phyloP scores from a whole-genome alignment of 495 filamentous ascomycete genomes.

The Evansstolkia leycettana region DNA sequence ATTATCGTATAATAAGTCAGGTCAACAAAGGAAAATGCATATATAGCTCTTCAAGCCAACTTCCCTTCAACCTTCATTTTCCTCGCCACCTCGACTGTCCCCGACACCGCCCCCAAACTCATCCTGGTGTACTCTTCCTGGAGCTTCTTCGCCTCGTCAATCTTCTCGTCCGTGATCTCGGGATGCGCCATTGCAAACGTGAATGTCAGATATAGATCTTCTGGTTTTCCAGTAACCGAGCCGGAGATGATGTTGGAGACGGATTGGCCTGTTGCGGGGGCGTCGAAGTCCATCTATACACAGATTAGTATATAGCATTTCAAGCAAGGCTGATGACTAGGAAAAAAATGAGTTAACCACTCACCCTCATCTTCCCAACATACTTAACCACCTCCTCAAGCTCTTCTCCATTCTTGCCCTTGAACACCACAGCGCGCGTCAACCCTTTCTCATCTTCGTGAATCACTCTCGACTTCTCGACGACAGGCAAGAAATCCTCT shows the following conservation, averaged over 20 bases:
- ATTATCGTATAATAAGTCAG: background rate
- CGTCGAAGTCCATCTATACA: slow-evolving; percentile 8
- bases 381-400: slow-evolving; percentile 2
- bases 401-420: slow-evolving; percentile 11
- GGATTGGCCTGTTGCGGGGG: slow-evolving; percentile 4
- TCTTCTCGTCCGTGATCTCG: slow-evolving; percentile 4
- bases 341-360: too few relatives aligned
- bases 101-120: background rate
- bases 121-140: background rate
- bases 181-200: slow-evolving; percentile 28
- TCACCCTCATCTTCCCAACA: background rate
- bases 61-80: background rate
- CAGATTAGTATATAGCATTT: background rate
- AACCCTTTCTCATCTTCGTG: background rate
- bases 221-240: slow-evolving; percentile 15
- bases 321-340: too few relatives aligned
- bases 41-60: background rate
- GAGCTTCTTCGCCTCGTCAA: slow-evolving; percentile 4
- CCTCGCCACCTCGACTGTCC: background rate
- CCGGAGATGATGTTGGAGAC: slow-evolving; percentile 29
- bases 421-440: background rate
- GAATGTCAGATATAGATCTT: slow-evolving; percentile 29
- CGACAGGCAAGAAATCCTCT: slow-evolving; percentile 30
- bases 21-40: too few relatives aligned
- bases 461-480: slow-evolving; percentile 16